Percentiles rank a stretch among this genome's conserved stretches.
These are phyloP conservation scores for Mucuna pruriens DNA, from an alignment of 306 rosid species.

Conservation along the genomic window DNA sequence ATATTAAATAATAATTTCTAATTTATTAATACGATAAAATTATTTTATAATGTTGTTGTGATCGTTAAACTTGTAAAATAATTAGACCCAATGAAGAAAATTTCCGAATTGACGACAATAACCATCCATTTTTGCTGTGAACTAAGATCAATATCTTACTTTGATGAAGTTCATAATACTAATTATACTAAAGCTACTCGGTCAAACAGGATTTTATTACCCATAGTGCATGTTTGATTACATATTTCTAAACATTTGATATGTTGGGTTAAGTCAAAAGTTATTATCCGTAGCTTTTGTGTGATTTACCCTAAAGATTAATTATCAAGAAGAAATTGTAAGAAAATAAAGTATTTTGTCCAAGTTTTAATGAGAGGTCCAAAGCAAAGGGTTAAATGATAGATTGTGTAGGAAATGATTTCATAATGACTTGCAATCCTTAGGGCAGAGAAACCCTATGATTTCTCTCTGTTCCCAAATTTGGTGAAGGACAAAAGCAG, in stretches of 20 bases:
- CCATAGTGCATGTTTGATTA: neutral
- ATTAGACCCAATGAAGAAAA: too few relatives aligned
- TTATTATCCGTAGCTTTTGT: neutral
- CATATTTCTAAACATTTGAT: neutral
- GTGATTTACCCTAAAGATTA: too few relatives aligned
- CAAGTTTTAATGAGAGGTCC: neutral
- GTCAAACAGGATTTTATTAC: neutral
- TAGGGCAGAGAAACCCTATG: slow-evolving; percentile 1
- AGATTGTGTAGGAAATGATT: neutral
- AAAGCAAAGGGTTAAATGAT: neutral
- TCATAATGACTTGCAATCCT: slow-evolving; percentile 23
- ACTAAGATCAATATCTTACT: neutral
- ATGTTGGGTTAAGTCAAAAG: neutral
- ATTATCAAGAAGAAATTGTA: neutral
- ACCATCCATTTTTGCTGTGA: neutral
- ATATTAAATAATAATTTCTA: too few relatives aligned
- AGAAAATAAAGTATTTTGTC: neutral
- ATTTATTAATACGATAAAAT: too few relatives aligned
- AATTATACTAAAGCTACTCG: neutral
- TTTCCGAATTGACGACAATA: neutral
- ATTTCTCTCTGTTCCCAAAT: neutral
- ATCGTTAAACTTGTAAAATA: too few relatives aligned
- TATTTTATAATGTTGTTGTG: too few relatives aligned
- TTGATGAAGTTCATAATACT: neutral
- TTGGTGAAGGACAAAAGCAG: neutral